Evolutionary conservation across 2,329 filamentous ascomycete species (phyloP).

Genomic region (Penicillium sp.): DNA sequence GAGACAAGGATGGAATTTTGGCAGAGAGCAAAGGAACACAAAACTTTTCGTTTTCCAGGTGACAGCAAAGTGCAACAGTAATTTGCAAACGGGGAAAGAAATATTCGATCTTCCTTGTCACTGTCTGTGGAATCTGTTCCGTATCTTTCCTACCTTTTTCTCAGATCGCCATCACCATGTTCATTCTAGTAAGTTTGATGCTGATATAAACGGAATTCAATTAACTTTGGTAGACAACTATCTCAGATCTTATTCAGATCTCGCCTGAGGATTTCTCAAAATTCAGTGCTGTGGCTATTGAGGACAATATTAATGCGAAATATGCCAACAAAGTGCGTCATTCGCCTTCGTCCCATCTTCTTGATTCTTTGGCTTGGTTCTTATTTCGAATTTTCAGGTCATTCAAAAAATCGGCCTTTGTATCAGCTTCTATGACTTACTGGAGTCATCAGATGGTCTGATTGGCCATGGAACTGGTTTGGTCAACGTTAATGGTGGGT

Average conservation of each 20-base stretch:
- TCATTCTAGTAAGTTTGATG: constrained; percentile 48
- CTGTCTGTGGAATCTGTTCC: neutral
- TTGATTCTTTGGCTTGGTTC: neutral
- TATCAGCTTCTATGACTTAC: constrained; percentile 86
- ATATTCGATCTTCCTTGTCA: neutral
- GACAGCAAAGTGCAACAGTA: neutral
- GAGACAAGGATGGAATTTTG: neutral
- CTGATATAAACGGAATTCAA: constrained; percentile 20
- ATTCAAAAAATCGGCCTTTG: constrained; percentile 94
- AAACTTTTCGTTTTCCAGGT: neutral
- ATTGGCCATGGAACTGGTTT: constrained; percentile 90
- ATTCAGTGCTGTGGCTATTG: constrained; percentile 74
- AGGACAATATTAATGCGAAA: constrained; percentile 96
- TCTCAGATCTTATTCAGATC: constrained; percentile 93
- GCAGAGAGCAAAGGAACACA: neutral
- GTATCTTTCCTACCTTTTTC: neutral
- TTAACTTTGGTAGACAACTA: constrained; percentile 66
- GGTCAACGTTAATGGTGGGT: constrained; percentile 85
- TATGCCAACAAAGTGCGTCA: constrained; percentile 79
- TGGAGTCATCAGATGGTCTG: constrained; percentile 85
- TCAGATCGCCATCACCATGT: constrained; percentile 38
- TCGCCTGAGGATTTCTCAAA: constrained; percentile 84
- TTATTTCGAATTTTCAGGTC: constrained; percentile 52
- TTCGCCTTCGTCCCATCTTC: neutral
- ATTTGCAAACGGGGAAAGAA: neutral